These are phyloP conservation scores for Microsporum audouinii DNA, from an alignment of 2,329 filamentous ascomycete species.

Conservation along the genomic window DNA sequence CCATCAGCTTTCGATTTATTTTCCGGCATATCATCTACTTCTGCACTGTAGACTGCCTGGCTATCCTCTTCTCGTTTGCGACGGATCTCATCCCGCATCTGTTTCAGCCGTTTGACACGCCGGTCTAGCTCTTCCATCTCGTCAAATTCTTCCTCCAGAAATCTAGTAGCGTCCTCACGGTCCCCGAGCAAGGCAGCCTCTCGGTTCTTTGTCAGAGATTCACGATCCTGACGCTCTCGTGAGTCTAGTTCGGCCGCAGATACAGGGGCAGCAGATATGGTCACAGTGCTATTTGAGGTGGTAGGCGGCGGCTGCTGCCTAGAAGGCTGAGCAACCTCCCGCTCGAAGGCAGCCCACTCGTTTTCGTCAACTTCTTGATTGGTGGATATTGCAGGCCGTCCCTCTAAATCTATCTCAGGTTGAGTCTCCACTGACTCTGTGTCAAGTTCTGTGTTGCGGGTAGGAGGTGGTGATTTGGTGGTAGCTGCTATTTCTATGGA, in stretches of 20 bases:
- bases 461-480: slow-evolving; percentile 13
- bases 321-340: slow-evolving; percentile 53
- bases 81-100: slow-evolving; percentile 56
- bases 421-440: neutral
- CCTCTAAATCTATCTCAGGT: slow-evolving; percentile 9
- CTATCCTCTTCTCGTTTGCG: slow-evolving; percentile 27
- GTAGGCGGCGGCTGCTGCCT: slow-evolving; percentile 23
- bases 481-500: slow-evolving; percentile 16
- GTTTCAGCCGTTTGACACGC: slow-evolving; percentile 56
- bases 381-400: neutral
- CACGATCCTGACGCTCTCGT: slow-evolving; percentile 38
- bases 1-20: slow-evolving; percentile 51
- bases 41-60: slow-evolving; percentile 20
- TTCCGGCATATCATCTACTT: slow-evolving; percentile 28
- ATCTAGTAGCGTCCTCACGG: slow-evolving; percentile 61
- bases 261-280: slow-evolving; percentile 59
- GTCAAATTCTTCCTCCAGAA: slow-evolving; percentile 66
- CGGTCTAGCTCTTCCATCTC: slow-evolving; percentile 72
- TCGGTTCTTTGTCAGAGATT: slow-evolving; percentile 32
- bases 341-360: slow-evolving; percentile 80
- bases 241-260: slow-evolving; percentile 52
- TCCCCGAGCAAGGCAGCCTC: slow-evolving; percentile 54
- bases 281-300: slow-evolving; percentile 36
- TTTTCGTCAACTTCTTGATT: slow-evolving; percentile 51
- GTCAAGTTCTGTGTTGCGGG: neutral